Percentiles rank a stretch among this genome's conserved stretches.
Conservation (phyloP, 129 eudicot species). For the sunflower (Helianthus annuus) region HanXRQr2.0-SUNRISE NC_035447.2:57829469-57829968, state of each 20-base stretch:
- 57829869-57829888: neutral
- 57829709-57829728: conserved; percentile 68
- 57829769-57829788: neutral
- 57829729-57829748: neutral
- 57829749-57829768: conserved; percentile 4
- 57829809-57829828: neutral
- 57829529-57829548: neutral
- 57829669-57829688: conserved; percentile 72
- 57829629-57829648: conserved; percentile 47
- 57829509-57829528: conserved; percentile 15
- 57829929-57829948: neutral
- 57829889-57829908: neutral
- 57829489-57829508: conserved; percentile 5
- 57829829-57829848: conserved; percentile 1
- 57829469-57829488: neutral
- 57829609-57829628: conserved; percentile 70
- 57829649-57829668: conserved; percentile 51
- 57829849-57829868: conserved; percentile 1
- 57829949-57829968: neutral
- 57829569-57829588: conserved; percentile 74
- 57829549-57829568: conserved; percentile 38
- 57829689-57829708: conserved; percentile 55
- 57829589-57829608: conserved; percentile 83
- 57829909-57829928: neutral
- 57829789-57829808: neutral